Base-by-base conservation (phyloP, 257 asterid genomes). In the Misopates orontium region DNA sequence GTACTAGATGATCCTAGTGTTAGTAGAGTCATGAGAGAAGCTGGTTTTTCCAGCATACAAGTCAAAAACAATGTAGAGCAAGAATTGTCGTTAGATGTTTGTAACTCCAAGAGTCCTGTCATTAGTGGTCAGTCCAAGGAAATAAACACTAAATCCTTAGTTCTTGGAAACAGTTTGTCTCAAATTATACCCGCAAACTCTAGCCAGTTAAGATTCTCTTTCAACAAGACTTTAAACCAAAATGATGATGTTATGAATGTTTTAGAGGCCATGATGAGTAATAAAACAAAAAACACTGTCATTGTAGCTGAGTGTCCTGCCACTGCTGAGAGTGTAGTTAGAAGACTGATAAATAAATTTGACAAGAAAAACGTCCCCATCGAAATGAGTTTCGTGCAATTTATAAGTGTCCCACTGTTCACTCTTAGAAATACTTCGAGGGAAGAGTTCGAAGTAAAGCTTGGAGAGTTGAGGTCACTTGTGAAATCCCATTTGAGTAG, bases 21-120 rank as follows among this genome's bases (percentile, higher is more conserved):
- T n/a, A 93, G 98, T 69, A 73, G 98, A 51, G 98, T 93, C 44
- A 89, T 93, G 98, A 77, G 97, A 11, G 98, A 93, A 48, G 97
- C 98, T 4, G 97, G 98, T 0, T 93, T 90, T 56, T 85, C 96
- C 4, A 93, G 98, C 76, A 73, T 87, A 5, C 97, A 85, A 62
- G 94, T 93, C 11, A 93, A 90, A 62, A 44, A 57, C 80, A 89
- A 90, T 52, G 99, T 93, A 1, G 97, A 93, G 17, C 80, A 82
- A 62, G 76, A 77, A 4, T 73, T 83, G 4, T 76, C 86, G 13
- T 11, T 72, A 63, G 87, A 80, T 52, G 65, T 60, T 40, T 69
- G 65, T 56, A 53, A 62, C 14, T 54, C 75, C 3, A 25, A 28
- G 1, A 55, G 56, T 20, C 73, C 81, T 36, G n/a, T 57, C 2